A percentile compares a stretch with the other conserved stretches of the same genome.
Evolutionary conservation across 176 grass and related monocot genomes (phyloP).

Genomic region (Carex cristatella): DNA sequence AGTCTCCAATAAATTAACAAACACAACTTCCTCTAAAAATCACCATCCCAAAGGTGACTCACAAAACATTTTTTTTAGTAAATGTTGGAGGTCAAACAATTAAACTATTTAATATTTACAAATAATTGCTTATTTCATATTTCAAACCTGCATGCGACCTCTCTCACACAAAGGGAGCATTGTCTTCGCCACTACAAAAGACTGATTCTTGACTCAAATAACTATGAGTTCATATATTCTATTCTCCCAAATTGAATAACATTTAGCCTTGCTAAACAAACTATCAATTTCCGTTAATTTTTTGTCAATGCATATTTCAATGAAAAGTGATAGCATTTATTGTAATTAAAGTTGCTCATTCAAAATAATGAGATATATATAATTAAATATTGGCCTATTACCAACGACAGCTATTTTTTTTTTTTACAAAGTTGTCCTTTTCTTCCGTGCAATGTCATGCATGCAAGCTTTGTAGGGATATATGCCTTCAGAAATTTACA

Average conservation of each 20-base stretch:
- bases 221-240: no score
- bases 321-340: no score
- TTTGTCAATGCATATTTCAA: neutral
- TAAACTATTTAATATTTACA: no score
- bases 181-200: no score
- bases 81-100: no score
- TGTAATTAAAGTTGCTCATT: neutral
- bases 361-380: neutral
- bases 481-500: neutral
- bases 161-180: no score
- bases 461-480: neutral
- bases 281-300: neutral
- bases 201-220: no score
- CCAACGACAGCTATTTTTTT: neutral
- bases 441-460: neutral
- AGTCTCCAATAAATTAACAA: neutral
- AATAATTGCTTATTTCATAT: no score
- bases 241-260: no score
- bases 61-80: no score
- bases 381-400: neutral
- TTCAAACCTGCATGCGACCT: no score
- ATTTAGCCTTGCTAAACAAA: neutral
- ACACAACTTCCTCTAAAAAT: neutral
- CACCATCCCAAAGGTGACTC: no score
- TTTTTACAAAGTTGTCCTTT: neutral